These are phyloP conservation scores for Fusarium citri DNA, from an alignment of 2,329 filamentous ascomycete genomes.

Conservation along the genomic window DNA sequence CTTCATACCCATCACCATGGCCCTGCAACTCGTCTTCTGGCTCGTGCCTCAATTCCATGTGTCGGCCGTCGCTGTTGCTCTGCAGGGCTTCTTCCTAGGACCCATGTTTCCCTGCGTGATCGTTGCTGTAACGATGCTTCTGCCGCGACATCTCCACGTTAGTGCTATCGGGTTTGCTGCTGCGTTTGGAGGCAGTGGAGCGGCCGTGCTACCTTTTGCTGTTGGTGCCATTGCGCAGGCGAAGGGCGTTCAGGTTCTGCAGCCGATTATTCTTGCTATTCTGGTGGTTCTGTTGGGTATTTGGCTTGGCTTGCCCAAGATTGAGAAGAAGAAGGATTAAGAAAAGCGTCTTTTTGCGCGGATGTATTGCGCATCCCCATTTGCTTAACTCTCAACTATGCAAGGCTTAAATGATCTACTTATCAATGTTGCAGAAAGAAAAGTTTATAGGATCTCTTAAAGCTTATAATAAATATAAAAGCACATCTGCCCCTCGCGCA, in stretches of 20 bases:
- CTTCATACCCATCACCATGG: constrained; percentile 74
- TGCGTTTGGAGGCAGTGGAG: constrained; percentile 79
- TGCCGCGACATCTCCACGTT: constrained; percentile 79
- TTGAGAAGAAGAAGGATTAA: constrained; percentile 55
- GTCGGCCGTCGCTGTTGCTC: constrained; percentile 75
- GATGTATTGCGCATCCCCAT: neutral
- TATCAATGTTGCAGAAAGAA: neutral
- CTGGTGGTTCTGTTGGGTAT: constrained; percentile 57
- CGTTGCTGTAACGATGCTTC: constrained; percentile 73
- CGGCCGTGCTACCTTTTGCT: constrained; percentile 72
- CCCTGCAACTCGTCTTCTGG: constrained; percentile 80
- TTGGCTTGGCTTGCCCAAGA: constrained; percentile 60
- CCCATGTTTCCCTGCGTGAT: constrained; percentile 81
- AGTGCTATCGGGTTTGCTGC: constrained; percentile 81
- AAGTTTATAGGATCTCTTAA: neutral
- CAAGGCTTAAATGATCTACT: neutral
- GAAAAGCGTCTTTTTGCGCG: too few relatives aligned
- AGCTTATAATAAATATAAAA: neutral
- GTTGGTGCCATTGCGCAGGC: constrained; percentile 73
- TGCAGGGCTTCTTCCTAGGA: constrained; percentile 83
- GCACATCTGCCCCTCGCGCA: neutral
- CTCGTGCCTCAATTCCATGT: constrained; percentile 82
- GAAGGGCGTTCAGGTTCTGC: constrained; percentile 66
- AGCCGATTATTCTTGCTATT: constrained; percentile 66
- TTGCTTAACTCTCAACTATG: neutral